Evolutionary conservation across 768 basidiomycete genomes (phyloP).

Genomic region (Paxillus involutus): DNA sequence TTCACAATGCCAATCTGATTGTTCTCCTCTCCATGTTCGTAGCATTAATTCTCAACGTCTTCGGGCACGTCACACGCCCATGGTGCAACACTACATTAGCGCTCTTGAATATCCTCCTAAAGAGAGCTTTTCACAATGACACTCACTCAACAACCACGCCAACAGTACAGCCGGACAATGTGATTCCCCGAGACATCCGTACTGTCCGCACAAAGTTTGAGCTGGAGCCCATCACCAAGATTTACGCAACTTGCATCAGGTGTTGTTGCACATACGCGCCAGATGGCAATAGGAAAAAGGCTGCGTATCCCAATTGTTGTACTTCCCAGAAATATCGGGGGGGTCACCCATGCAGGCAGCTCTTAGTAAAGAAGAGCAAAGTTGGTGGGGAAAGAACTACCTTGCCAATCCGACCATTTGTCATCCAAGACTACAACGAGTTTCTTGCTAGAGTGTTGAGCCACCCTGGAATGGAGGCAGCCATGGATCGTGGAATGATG

Average conservation of each 20-base stretch:
- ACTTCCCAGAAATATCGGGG: slow-evolving; percentile 9
- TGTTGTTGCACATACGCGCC: slow-evolving; percentile 25
- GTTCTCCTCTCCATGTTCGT: slow-evolving; percentile 2
- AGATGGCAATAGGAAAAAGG: not conserved
- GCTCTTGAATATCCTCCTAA: not conserved
- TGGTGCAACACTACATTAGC: not conserved
- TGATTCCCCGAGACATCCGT: slow-evolving; percentile 6
- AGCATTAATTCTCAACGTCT: not conserved
- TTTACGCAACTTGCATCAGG: slow-evolving; percentile 25
- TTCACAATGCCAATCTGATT: slow-evolving; percentile 1
- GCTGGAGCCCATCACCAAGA: slow-evolving; percentile 15
- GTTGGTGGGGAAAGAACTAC: not conserved
- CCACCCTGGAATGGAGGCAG: slow-evolving; percentile 24
- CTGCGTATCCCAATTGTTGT: slow-evolving; percentile 20
- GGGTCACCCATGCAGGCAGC: slow-evolving; percentile 4
- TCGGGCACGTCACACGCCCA: slow-evolving; percentile 1
- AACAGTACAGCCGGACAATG: not conserved
- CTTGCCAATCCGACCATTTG: slow-evolving; percentile 13
- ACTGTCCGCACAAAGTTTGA: slow-evolving; percentile 17
- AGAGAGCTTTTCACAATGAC: not conserved
- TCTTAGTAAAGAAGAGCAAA: not conserved
- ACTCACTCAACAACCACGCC: not conserved
- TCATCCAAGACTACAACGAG: slow-evolving; percentile 28
- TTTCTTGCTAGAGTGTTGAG: slow-evolving; percentile 30
- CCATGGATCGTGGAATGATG: slow-evolving; percentile 20